These are phyloP conservation scores for Chionographis japonica DNA, from an alignment of 106 monocot genomes.

Conservation along the genomic window DNA sequence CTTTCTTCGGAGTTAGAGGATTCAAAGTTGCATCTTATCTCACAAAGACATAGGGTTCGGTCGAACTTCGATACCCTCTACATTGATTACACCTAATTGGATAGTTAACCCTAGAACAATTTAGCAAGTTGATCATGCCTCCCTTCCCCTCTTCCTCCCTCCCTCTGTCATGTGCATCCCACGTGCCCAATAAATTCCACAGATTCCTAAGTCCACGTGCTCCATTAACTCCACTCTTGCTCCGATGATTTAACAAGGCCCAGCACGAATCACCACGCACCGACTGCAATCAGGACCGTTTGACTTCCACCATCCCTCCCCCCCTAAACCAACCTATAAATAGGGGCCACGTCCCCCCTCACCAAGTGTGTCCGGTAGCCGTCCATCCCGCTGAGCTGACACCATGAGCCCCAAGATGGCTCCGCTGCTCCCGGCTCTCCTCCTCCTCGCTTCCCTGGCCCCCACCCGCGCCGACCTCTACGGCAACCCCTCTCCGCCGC, in stretches of 20 bases:
- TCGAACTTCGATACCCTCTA: no score
- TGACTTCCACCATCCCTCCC: background rate
- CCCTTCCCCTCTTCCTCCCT: no score
- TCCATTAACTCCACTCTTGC: conserved; percentile 10
- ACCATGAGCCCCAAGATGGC: conserved; percentile 4
- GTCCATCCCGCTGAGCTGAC: background rate
- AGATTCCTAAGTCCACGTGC: conserved; percentile 6
- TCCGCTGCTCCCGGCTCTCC: conserved; percentile 7
- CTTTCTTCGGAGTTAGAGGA: no score
- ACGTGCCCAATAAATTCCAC: no score
- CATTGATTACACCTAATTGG: no score
- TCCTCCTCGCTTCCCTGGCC: conserved; percentile 12
- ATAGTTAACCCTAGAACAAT: no score
- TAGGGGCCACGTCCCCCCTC: no score
- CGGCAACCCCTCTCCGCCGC: conserved; percentile 5
- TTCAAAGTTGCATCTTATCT: no score
- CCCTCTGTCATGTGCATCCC: no score
- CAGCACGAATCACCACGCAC: conserved; percentile 1
- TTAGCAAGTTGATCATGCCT: no score
- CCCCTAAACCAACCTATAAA: background rate
- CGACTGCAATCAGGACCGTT: conserved; percentile 6
- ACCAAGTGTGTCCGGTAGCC: no score
- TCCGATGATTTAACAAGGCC: conserved; percentile 10
- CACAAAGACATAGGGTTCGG: no score
- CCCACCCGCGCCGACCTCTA: conserved; percentile 16